Percentiles rank a stretch among this genome's conserved stretches.
These are phyloP conservation scores for Ophiocordyceps camponoti-floridani DNA, from an alignment of 2,329 filamentous ascomycete species.

Conservation along the genomic window DNA sequence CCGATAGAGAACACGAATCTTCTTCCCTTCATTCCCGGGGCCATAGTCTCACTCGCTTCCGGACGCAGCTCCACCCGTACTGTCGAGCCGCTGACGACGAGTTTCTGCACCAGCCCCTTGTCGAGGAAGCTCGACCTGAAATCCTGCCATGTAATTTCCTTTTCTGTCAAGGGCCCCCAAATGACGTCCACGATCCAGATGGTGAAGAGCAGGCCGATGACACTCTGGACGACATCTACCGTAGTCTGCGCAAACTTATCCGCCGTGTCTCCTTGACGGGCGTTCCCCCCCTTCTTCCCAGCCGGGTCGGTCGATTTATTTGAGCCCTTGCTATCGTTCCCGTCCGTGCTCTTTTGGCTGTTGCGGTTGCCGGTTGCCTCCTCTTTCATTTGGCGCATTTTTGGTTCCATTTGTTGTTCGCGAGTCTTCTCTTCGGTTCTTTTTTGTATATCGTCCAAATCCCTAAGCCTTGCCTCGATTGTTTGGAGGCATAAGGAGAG, in stretches of 20 bases:
- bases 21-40: slow-evolving; percentile 9
- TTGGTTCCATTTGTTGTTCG: too few species aligned
- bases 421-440: not conserved
- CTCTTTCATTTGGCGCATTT: slow-evolving; percentile 10
- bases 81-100: slow-evolving; percentile 52
- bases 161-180: slow-evolving; percentile 24
- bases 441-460: too few species aligned
- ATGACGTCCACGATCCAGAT: slow-evolving; percentile 25
- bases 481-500: too few species aligned
- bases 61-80: slow-evolving; percentile 71
- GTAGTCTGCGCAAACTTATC: slow-evolving; percentile 17
- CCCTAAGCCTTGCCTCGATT: too few species aligned
- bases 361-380: not conserved
- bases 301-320: slow-evolving; percentile 6
- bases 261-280: slow-evolving; percentile 13
- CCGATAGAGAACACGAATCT: slow-evolving; percentile 87
- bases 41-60: slow-evolving; percentile 39
- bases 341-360: slow-evolving; percentile 4
- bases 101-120: slow-evolving; percentile 87
- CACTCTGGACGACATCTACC: slow-evolving; percentile 15
- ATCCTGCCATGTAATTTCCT: slow-evolving; percentile 95
- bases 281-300: slow-evolving; percentile 7
- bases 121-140: slow-evolving; percentile 85
- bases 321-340: slow-evolving; percentile 5
- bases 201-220: slow-evolving; percentile 27